phyloP scores from a whole-genome alignment of 2,329 filamentous ascomycete genomes.

The Epichloe gansuensis region DNA sequence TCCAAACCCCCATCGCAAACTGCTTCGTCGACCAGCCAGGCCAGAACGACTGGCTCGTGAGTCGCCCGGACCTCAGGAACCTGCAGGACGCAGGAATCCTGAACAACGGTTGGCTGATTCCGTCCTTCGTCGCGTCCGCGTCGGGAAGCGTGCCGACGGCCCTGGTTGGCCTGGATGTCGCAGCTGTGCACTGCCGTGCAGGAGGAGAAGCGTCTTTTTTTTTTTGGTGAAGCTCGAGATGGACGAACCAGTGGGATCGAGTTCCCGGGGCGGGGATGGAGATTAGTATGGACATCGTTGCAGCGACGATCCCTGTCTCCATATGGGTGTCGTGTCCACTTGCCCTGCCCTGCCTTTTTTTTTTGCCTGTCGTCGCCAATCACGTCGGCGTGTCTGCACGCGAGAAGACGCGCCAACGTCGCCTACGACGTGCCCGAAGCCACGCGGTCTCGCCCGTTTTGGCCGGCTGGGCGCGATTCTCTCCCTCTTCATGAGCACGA shows the following conservation, averaged over 20 bases:
- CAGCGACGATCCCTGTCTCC: background rate
- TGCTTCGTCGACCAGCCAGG: background rate
- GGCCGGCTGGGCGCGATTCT: background rate
- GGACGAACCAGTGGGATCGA: slow-evolving; percentile 3
- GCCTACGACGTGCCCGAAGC: background rate
- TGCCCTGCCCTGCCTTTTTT: too few species aligned
- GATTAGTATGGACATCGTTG: background rate
- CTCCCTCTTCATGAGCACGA: background rate
- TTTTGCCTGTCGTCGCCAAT: background rate
- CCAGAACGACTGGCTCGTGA: slow-evolving; percentile 1
- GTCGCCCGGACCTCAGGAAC: background rate
- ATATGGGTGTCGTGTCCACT: too few species aligned
- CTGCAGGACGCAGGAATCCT: background rate
- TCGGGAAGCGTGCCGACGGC: slow-evolving; percentile 7
- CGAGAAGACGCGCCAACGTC: background rate
- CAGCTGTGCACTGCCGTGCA: slow-evolving; percentile 2
- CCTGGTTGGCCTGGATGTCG: slow-evolving; percentile 6
- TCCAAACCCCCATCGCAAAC: background rate
- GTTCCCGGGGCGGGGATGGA: background rate
- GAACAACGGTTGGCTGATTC: background rate
- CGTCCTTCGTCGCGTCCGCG: slow-evolving; percentile 9
- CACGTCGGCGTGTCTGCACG: background rate
- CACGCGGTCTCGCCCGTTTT: background rate
- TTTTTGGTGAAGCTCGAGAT: background rate
- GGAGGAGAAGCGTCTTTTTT: background rate